Evolutionary conservation across 257 asterid genomes (phyloP).

Genomic region (Solanum medicagineum): DNA sequence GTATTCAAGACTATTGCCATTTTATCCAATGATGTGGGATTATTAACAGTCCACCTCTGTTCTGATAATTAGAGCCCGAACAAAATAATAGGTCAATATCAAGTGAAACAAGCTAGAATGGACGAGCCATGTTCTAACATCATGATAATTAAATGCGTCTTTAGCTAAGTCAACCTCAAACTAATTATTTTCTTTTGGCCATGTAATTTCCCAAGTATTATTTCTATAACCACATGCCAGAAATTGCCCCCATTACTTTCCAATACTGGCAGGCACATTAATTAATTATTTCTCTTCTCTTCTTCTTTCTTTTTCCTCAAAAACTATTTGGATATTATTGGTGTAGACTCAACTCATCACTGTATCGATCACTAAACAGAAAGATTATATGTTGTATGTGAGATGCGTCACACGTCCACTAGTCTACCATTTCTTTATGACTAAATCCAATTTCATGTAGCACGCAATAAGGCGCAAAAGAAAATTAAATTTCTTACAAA

Average conservation of each 20-base stretch:
- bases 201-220: no score
- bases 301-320: neutral
- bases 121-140: neutral
- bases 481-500: neutral
- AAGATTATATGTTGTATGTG: neutral
- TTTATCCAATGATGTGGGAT: neutral
- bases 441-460: neutral
- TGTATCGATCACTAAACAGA: neutral
- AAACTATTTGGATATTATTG: neutral
- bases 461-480: neutral
- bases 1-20: neutral
- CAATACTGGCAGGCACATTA: neutral
- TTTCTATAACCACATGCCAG: no score
- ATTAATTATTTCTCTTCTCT: neutral
- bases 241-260: no score
- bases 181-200: no score
- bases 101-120: neutral
- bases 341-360: neutral
- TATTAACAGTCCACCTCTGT: neutral
- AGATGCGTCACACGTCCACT: neutral
- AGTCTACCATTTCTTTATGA: neutral
- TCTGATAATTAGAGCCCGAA: neutral
- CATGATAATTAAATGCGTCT: neutral
- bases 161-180: neutral
- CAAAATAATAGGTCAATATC: neutral